These are phyloP conservation scores for Amanita thiersii DNA, from an alignment of 768 basidiomycete genomes.

Conservation along the genomic window DNA sequence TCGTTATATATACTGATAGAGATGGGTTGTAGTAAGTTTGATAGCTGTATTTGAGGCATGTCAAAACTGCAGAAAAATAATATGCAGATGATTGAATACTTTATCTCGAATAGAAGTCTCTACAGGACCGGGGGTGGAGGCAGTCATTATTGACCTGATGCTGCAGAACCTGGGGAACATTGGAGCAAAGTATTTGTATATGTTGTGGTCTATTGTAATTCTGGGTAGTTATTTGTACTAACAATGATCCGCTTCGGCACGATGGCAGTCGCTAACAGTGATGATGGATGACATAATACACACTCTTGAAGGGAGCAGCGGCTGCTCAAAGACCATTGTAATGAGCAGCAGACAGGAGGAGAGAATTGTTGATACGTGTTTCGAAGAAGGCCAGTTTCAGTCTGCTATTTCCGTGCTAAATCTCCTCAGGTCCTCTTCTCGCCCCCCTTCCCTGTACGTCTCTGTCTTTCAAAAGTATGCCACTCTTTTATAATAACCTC, in stretches of 20 bases:
- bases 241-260: no score
- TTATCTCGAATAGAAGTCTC: slow-evolving; percentile 56
- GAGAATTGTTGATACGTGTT: slow-evolving; percentile 61
- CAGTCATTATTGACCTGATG: slow-evolving; percentile 3
- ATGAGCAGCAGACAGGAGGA: no score
- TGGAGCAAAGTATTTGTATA: no score
- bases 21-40: slow-evolving; percentile 49
- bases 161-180: neutral
- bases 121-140: slow-evolving; percentile 33
- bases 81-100: slow-evolving; percentile 26
- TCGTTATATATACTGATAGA: slow-evolving; percentile 69
- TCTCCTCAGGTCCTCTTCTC: slow-evolving; percentile 49
- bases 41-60: slow-evolving; percentile 40
- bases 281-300: no score
- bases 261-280: no score
- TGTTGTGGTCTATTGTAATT: no score
- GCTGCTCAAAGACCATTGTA: no score
- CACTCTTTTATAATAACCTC: slow-evolving; percentile 8
- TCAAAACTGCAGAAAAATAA: slow-evolving; percentile 12
- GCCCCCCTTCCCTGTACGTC: slow-evolving; percentile 52
- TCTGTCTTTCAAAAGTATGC: neutral
- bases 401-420: slow-evolving; percentile 55
- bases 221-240: no score
- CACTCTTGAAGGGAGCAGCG: no score
- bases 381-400: slow-evolving; percentile 75